These are phyloP conservation scores for Phytophthora uliginosa DNA, from an alignment of 352 stramenopile genomes.

Conservation along the genomic window DNA sequence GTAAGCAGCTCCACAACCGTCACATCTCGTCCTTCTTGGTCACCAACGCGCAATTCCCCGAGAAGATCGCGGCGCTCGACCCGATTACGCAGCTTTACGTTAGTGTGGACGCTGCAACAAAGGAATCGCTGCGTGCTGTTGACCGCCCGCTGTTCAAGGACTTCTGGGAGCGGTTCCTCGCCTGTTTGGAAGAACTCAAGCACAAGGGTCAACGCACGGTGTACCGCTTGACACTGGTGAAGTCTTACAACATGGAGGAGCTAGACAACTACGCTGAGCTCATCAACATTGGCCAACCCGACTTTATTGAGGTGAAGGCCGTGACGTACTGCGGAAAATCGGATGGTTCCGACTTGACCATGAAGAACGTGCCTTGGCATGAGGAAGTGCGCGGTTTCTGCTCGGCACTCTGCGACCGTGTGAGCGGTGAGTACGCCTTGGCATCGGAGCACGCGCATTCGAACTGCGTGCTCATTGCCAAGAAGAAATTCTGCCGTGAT, in stretches of 20 bases:
- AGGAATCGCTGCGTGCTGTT: conserved; percentile 96
- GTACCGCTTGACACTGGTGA: conserved; percentile 98
- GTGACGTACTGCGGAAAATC: conserved; percentile 99
- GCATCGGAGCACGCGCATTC: conserved; percentile 98
- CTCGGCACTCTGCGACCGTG: conserved; percentile 78
- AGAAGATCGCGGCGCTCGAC: conserved; percentile 95
- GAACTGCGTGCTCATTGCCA: conserved; percentile 96
- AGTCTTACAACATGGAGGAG: conserved; percentile 98
- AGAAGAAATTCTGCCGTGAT: conserved; percentile 90
- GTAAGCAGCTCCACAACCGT: conserved; percentile 95
- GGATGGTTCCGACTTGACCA: conserved; percentile 98
- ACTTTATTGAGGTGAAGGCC: conserved; percentile 98
- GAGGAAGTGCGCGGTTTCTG: conserved; percentile 97
- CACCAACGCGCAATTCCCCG: conserved; percentile 99
- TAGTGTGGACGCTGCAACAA: conserved; percentile 97
- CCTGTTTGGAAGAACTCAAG: conserved; percentile 93
- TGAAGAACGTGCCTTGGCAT: conserved; percentile 99
- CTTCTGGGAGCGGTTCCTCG: conserved; percentile 97
- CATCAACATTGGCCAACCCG: conserved; percentile 91
- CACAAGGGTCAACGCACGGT: conserved; percentile 97
- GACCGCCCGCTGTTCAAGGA: conserved; percentile 98
- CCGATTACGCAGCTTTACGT: conserved; percentile 99
- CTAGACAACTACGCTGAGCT: conserved; percentile 96
- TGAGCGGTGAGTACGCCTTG: conserved; percentile 93
- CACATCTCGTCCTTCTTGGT: conserved; percentile 99